These are phyloP conservation scores for Spathaspora boniae DNA, from an alignment of 805 yeast species.

Conservation along the genomic window DNA sequence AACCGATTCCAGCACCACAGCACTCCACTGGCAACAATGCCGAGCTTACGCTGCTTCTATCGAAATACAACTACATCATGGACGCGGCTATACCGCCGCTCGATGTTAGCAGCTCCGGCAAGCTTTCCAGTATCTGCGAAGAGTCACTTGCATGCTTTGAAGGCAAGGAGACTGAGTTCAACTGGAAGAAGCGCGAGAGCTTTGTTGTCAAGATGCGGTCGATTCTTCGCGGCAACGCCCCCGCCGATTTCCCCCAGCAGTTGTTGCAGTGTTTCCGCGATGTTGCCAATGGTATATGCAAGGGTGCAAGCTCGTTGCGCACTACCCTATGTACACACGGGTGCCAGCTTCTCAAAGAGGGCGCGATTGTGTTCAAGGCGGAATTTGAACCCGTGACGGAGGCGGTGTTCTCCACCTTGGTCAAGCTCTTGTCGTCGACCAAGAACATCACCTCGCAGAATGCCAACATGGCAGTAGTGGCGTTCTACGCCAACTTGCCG, in stretches of 20 bases:
- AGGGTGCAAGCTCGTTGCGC: conserved; percentile 69
- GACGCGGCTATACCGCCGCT: conserved; percentile 36
- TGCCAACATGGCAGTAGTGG: conserved; percentile 53
- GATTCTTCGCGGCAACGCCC: conserved; percentile 56
- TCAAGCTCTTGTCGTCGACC: conserved; percentile 55
- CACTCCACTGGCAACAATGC: no score
- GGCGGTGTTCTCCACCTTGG: conserved; percentile 41
- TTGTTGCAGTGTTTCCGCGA: conserved; percentile 31
- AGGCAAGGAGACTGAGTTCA: conserved; percentile 80
- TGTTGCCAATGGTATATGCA: conserved; percentile 53
- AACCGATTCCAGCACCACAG: no score
- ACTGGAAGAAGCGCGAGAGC: conserved; percentile 77
- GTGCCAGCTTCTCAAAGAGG: conserved; percentile 73
- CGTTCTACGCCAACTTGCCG: conserved; percentile 53
- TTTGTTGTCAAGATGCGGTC: conserved; percentile 55
- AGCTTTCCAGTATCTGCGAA: conserved; percentile 15
- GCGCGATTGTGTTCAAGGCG: conserved; percentile 39
- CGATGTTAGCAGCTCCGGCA: conserved; percentile 22
- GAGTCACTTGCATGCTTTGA: conserved; percentile 41
- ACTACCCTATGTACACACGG: conserved; percentile 79
- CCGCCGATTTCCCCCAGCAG: conserved; percentile 32
- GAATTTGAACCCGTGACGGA: conserved; percentile 51
- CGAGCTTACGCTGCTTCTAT: no score
- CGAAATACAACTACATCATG: conserved; percentile 30
- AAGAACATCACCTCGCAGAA: conserved; percentile 61